Conservation (phyloP, 257 asterid genomes). For the Solanum chaucha region DNA sequence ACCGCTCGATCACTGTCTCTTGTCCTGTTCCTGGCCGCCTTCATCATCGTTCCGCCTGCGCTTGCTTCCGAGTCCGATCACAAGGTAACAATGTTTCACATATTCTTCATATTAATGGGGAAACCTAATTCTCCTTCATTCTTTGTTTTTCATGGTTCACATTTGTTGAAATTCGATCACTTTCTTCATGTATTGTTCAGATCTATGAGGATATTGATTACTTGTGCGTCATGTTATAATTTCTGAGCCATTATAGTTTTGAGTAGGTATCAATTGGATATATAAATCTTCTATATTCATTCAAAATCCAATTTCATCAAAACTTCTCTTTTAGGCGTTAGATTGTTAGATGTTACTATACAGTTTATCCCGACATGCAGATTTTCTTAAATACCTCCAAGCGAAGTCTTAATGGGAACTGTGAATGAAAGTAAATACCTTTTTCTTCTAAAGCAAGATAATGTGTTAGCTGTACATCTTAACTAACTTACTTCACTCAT, state of each 20-base stretch:
- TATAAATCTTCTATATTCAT: not conserved
- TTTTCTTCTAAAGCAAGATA: not conserved
- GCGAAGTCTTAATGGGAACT: not conserved
- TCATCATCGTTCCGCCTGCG: conserved; percentile 1
- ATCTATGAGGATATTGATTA: not conserved
- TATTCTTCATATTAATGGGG: not conserved
- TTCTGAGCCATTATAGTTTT: not conserved
- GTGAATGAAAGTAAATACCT: not conserved
- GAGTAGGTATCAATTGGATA: not conserved
- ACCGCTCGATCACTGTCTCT: not conserved
- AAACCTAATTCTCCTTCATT: not conserved
- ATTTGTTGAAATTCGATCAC: not conserved
- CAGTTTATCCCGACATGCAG: not conserved
- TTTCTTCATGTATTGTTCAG: not conserved
- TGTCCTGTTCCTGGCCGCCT: not conserved
- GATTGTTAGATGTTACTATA: not conserved
- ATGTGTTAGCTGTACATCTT: not conserved
- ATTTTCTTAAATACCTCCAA: not conserved
- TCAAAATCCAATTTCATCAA: not conserved
- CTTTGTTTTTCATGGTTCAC: not conserved
- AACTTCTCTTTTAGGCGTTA: not conserved
- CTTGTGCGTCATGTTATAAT: not conserved
- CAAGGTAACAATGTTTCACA: conserved; percentile 5
- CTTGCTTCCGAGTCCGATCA: conserved; percentile 19
- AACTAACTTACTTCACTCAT: not conserved